Evolutionary conservation across 176 grass and related monocot species (phyloP).

Genomic region (Poa pratensis): DNA sequence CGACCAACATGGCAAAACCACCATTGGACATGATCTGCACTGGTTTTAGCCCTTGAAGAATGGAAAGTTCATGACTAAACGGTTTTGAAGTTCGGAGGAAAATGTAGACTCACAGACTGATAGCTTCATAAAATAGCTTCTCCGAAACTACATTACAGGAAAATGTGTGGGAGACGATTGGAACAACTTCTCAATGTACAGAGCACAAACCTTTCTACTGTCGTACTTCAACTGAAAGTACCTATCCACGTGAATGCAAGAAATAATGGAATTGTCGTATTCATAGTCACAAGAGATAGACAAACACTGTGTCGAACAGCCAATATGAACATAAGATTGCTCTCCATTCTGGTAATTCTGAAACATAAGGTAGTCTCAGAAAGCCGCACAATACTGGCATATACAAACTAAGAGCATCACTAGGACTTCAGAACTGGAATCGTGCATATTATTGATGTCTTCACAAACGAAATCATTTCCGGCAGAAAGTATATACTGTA

Average conservation of each 20-base stretch:
- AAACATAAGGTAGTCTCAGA: constrained; percentile 54
- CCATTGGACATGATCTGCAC: constrained; percentile 4
- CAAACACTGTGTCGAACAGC: constrained; percentile 54
- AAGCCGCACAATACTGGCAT: constrained; percentile 26
- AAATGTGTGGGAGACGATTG: constrained; percentile 14
- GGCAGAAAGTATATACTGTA: not conserved
- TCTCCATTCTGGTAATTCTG: constrained; percentile 57
- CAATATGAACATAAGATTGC: constrained; percentile 53
- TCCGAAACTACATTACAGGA: constrained; percentile 3
- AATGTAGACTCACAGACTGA: constrained; percentile 1
- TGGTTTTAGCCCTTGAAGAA: not conserved
- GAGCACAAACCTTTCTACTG: constrained; percentile 60
- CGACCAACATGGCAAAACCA: not conserved
- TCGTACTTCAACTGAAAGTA: constrained; percentile 60
- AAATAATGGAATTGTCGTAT: constrained; percentile 60
- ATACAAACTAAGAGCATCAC: constrained; percentile 42
- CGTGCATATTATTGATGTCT: not conserved
- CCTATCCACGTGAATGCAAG: constrained; percentile 62
- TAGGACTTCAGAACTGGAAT: constrained; percentile 21
- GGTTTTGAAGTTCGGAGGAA: not conserved
- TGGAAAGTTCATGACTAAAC: not conserved
- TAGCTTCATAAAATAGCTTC: constrained; percentile 16
- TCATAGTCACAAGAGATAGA: constrained; percentile 61
- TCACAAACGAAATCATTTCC: not conserved
- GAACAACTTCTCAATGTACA: constrained; percentile 41